Conservation (phyloP, 129 eudicot genomes). For the Sambucus nigra region DNA sequence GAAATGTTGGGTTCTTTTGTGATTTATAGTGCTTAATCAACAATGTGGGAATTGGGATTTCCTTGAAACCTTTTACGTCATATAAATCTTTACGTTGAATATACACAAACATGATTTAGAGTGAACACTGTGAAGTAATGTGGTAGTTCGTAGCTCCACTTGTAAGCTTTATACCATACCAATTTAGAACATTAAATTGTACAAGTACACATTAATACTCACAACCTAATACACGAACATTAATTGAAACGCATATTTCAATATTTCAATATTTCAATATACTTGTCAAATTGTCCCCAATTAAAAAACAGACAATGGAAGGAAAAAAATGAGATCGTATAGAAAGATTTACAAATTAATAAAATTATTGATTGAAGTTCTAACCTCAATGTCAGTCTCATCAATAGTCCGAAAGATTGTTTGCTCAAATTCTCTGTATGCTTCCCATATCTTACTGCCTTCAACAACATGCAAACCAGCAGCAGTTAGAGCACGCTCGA, state of each 20-base stretch:
- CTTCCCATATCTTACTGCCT: slow-evolving; percentile 79
- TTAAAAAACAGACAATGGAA: no score
- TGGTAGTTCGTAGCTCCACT: background rate
- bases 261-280: background rate
- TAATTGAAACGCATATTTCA: background rate
- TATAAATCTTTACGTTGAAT: no score
- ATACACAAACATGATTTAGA: no score
- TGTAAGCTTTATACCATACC: background rate
- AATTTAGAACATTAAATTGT: background rate
- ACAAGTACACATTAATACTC: background rate
- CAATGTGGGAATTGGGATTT: no score
- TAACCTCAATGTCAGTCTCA: slow-evolving; percentile 50
- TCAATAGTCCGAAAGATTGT: slow-evolving; percentile 43
- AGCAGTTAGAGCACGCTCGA: slow-evolving; percentile 88
- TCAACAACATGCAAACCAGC: slow-evolving; percentile 85
- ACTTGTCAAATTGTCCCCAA: background rate
- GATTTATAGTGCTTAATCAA: no score
- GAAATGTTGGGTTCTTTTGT: no score
- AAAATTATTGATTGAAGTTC: background rate
- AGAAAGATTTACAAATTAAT: no score
- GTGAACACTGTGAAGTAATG: no score
- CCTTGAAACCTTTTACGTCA: no score
- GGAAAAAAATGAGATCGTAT: background rate
- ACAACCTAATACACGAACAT: no score
- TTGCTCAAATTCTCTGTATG: slow-evolving; percentile 68